Percentiles rank a stretch among this genome's conserved stretches.
These are phyloP conservation scores for Eragrostis tef DNA, from an alignment of 202 grass and related monocot species.

Conservation along the genomic window DNA sequence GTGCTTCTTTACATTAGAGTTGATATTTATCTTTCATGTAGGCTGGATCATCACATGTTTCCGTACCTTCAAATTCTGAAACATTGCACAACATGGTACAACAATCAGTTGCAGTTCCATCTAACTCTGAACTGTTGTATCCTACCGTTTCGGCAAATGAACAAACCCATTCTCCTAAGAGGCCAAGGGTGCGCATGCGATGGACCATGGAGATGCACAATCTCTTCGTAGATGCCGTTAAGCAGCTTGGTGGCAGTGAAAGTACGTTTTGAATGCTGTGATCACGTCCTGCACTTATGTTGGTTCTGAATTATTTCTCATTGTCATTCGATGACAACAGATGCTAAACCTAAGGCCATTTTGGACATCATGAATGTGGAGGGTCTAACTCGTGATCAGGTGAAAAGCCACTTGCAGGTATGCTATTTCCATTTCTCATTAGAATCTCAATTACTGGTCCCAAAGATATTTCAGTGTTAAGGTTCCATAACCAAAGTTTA, in stretches of 20 bases:
- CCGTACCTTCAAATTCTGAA: too few relatives aligned
- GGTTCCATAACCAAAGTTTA: conserved; percentile 3
- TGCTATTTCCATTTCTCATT: background rate
- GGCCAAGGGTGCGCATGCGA: too few relatives aligned
- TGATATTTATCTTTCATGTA: too few relatives aligned
- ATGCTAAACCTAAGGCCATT: conserved; percentile 23
- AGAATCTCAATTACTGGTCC: background rate
- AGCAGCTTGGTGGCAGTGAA: conserved; percentile 1
- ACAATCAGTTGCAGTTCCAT: too few relatives aligned
- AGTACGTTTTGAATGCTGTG: conserved; percentile 38
- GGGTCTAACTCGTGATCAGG: conserved; percentile 35
- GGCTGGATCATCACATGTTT: too few relatives aligned
- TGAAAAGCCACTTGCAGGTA: conserved; percentile 42
- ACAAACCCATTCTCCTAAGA: too few relatives aligned
- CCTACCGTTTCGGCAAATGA: too few relatives aligned
- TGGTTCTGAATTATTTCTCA: background rate
- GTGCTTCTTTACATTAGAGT: too few relatives aligned
- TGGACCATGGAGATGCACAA: too few relatives aligned
- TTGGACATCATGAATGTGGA: conserved; percentile 17
- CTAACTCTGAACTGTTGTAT: too few relatives aligned
- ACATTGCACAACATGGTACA: too few relatives aligned
- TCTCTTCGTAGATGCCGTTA: too few relatives aligned
- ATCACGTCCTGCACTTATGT: background rate
- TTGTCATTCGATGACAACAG: background rate
- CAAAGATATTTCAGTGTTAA: background rate